Conservation (phyloP, 768 basidiomycete species). For the Russula virescens region DNA sequence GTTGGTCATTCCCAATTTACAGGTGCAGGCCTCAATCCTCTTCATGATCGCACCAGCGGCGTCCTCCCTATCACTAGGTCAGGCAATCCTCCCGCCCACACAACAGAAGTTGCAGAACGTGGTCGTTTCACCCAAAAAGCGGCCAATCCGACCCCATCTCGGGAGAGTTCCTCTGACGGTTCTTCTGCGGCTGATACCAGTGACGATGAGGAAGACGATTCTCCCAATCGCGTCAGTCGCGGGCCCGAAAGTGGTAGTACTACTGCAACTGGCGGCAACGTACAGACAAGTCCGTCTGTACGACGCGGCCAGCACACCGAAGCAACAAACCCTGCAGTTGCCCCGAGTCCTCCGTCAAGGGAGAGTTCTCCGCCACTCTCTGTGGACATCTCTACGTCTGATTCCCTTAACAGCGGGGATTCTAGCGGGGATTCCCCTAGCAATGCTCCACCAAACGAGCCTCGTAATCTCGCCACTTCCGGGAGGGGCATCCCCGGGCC, state of each 20-base stretch:
- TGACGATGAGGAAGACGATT: not conserved
- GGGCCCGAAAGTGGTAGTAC: not conserved
- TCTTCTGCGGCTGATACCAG: not conserved
- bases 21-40: not conserved
- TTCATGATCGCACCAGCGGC: not conserved
- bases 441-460: not conserved
- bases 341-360: not conserved
- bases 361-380: not conserved
- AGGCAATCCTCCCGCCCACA: not conserved
- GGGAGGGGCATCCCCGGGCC: not conserved
- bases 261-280: too few species aligned
- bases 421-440: not conserved
- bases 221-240: not conserved
- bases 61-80: not conserved
- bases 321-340: not conserved
- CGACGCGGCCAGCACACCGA: not conserved
- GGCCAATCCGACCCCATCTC: not conserved
- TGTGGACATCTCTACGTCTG: not conserved
- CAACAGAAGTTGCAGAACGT: not conserved
- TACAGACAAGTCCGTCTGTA: not conserved
- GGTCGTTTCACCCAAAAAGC: not conserved
- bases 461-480: not conserved
- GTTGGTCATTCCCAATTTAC: not conserved
- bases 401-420: not conserved
- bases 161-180: not conserved